Evolutionary conservation across 2,329 filamentous ascomycete species (phyloP).

Genomic region (Aspergillus puulaauensis): DNA sequence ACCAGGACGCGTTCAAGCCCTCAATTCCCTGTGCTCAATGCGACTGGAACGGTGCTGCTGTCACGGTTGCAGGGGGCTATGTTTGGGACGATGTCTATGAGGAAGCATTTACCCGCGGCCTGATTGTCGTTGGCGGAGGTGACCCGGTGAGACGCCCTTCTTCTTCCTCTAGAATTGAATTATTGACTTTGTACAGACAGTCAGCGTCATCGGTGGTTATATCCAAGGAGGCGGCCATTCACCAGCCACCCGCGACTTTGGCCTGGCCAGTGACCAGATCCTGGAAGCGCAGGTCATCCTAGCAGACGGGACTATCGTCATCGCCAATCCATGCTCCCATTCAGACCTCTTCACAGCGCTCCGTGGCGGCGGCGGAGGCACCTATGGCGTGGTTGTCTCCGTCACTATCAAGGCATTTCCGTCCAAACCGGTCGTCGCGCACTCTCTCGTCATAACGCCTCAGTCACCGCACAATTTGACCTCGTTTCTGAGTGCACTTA

Average conservation of each 20-base stretch:
- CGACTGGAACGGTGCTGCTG: constrained; percentile 6
- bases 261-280: constrained; percentile 9
- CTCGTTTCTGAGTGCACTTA: constrained; percentile 11
- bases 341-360: constrained; percentile 6
- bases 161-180: too few species aligned
- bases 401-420: constrained; percentile 24
- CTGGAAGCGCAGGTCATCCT: constrained; percentile 10
- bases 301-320: constrained; percentile 2
- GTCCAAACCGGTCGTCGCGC: constrained; percentile 11
- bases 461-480: not conserved
- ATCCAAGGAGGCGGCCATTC: constrained; percentile 13
- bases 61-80: constrained; percentile 11
- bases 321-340: constrained; percentile 1
- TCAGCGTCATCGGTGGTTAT: constrained; percentile 9
- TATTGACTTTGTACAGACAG: not conserved
- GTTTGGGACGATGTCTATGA: constrained; percentile 12
- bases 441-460: not conserved
- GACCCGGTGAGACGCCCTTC: not conserved
- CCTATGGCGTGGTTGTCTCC: constrained; percentile 10
- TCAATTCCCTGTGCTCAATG: not conserved
- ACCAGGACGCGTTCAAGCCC: constrained; percentile 1
- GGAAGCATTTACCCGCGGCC: constrained; percentile 4
- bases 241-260: constrained; percentile 6
- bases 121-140: constrained; percentile 10
- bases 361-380: constrained; percentile 9